A percentile compares a stretch with the other conserved stretches of the same genome.
Conservation (phyloP, 2,329 filamentous ascomycete genomes). For the Monosporascus sp. region DNA sequence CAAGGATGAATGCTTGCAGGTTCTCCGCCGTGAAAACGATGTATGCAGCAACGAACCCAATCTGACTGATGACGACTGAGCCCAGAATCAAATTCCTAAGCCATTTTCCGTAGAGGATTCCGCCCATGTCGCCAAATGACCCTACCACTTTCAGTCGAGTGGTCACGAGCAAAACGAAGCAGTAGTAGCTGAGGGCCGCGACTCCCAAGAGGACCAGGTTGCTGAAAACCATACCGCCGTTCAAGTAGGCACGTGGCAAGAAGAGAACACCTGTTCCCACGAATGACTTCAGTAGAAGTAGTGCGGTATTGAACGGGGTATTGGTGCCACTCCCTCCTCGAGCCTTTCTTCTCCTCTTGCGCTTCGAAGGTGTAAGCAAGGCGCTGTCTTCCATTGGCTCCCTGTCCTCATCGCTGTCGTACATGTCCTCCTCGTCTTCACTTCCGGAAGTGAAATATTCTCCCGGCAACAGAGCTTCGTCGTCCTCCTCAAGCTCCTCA, state of each 20-base stretch:
- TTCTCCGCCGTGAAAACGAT: constrained; percentile 97
- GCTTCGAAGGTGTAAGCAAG: constrained; percentile 69
- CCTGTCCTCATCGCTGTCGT: constrained; percentile 59
- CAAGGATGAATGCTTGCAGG: constrained; percentile 86
- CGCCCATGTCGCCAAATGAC: constrained; percentile 98
- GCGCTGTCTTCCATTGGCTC: constrained; percentile 86
- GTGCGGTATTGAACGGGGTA: constrained; percentile 69
- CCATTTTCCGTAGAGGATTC: constrained; percentile 82
- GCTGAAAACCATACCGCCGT: constrained; percentile 96
- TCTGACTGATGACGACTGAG: constrained; percentile 91
- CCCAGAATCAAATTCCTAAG: constrained; percentile 82
- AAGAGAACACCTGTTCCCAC: constrained; percentile 95
- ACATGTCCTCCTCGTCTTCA: constrained; percentile 54
- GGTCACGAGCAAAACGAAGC: constrained; percentile 88
- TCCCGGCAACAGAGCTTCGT: constrained; percentile 78
- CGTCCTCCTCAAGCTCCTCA: constrained; percentile 93
- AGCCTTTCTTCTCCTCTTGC: constrained; percentile 70
- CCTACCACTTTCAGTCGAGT: constrained; percentile 80
- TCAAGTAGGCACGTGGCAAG: constrained; percentile 85
- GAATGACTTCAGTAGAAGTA: constrained; percentile 93
- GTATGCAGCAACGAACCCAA: constrained; percentile 91
- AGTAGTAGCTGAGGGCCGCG: constrained; percentile 87
- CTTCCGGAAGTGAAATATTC: constrained; percentile 86
- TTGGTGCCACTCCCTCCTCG: constrained; percentile 71
- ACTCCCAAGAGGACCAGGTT: constrained; percentile 84